phyloP scores from a whole-genome alignment of 495 filamentous ascomycete genomes.

The Coniosporium apollinis region DNA sequence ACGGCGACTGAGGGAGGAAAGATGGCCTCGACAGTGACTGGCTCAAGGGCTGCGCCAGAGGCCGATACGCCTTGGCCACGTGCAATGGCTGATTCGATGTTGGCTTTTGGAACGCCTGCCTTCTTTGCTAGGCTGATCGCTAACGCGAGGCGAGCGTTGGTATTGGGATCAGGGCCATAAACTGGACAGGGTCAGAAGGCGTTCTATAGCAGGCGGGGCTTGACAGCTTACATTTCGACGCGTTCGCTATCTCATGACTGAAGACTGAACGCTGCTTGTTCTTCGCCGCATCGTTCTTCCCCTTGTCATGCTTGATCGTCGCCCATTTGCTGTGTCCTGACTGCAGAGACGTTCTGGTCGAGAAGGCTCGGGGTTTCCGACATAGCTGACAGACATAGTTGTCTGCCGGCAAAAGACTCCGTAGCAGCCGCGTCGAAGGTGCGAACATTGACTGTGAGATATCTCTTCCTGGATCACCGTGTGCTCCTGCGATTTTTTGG shows the following conservation, averaged over 20 bases:
- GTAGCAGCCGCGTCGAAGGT: not conserved
- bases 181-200: constrained; percentile 21
- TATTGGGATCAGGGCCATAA: constrained; percentile 49
- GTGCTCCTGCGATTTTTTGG: no score
- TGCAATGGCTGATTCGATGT: constrained; percentile 69
- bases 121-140: constrained; percentile 70
- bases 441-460: constrained; percentile 4
- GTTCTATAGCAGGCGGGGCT: constrained; percentile 3
- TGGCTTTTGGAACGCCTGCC: constrained; percentile 63
- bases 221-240: constrained; percentile 34
- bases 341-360: constrained; percentile 27
- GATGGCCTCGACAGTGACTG: constrained; percentile 65
- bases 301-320: constrained; percentile 90
- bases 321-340: constrained; percentile 88
- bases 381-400: constrained; percentile 6
- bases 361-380: constrained; percentile 28
- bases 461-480: no score
- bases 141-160: constrained; percentile 56
- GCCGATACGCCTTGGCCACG: constrained; percentile 70
- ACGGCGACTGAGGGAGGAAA: constrained; percentile 60
- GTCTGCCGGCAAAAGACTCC: not conserved
- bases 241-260: constrained; percentile 35
- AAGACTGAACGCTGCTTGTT: constrained; percentile 28
- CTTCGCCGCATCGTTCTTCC: constrained; percentile 50
- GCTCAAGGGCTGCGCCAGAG: constrained; percentile 55